Evolutionary conservation across 805 yeast species (phyloP).

Genomic region (Schwanniomyces vanrijiae): DNA sequence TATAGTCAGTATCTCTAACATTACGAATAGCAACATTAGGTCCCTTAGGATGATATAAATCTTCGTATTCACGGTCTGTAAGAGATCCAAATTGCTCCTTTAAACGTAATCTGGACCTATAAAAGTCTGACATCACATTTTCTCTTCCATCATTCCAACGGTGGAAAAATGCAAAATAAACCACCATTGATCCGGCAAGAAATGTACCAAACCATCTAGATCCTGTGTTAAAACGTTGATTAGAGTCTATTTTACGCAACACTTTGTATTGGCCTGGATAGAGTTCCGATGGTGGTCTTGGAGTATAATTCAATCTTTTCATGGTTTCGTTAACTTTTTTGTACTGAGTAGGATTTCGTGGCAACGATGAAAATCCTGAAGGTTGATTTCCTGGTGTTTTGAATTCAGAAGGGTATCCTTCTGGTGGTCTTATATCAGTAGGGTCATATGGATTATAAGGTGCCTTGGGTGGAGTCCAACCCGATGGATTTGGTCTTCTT

Average conservation of each 20-base stretch:
- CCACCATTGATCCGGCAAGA: constrained; percentile 47
- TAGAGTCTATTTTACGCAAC: constrained; percentile 56
- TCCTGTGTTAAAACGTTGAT: constrained; percentile 57
- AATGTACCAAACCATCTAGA: constrained; percentile 56
- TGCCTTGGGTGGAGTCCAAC: constrained; percentile 79
- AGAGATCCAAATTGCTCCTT: constrained; percentile 60
- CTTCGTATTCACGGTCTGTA: constrained; percentile 60
- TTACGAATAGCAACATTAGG: constrained; percentile 40
- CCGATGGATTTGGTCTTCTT: constrained; percentile 72
- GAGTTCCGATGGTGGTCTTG: constrained; percentile 69
- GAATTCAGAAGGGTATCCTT: constrained; percentile 85
- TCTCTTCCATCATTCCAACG: constrained; percentile 86
- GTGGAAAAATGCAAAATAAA: constrained; percentile 68
- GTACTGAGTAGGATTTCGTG: constrained; percentile 66
- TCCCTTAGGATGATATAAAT: constrained; percentile 50
- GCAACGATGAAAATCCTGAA: constrained; percentile 54
- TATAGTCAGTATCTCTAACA: constrained; percentile 43
- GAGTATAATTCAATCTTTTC: constrained; percentile 71
- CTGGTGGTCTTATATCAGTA: constrained; percentile 70
- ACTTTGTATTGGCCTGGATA: constrained; percentile 82
- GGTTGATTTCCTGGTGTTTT: constrained; percentile 63
- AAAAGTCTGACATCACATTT: constrained; percentile 67
- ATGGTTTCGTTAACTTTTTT: constrained; percentile 70
- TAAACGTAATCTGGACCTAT: constrained; percentile 56
- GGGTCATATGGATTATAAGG: constrained; percentile 88